A percentile compares a stretch with the other conserved stretches of the same genome.
Evolutionary conservation across 495 filamentous ascomycete genomes (phyloP).

Genomic region (Letharia columbiana): DNA sequence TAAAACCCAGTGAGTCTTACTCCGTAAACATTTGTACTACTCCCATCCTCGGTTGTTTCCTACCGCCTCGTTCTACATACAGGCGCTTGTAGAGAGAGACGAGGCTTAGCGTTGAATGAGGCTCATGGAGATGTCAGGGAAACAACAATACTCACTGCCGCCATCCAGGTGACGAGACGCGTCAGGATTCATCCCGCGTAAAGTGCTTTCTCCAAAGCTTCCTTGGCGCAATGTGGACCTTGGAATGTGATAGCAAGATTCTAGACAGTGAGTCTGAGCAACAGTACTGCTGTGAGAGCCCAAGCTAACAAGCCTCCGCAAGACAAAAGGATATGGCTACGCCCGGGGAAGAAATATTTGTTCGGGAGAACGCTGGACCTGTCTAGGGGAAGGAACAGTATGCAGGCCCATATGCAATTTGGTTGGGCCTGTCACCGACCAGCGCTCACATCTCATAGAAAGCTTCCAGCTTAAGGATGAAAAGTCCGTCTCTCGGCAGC

Average conservation of each 20-base stretch:
- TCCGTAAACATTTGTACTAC: neutral
- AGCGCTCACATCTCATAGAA: slow-evolving; percentile 23
- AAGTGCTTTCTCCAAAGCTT: neutral
- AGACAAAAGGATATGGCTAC: slow-evolving; percentile 74
- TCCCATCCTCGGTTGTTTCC: neutral
- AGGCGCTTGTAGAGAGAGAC: neutral
- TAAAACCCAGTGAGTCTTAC: neutral
- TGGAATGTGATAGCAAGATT: slow-evolving; percentile 24
- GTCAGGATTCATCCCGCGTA: slow-evolving; percentile 4
- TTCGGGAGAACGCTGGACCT: slow-evolving; percentile 55
- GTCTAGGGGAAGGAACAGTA: slow-evolving; percentile 32
- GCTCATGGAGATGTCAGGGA: neutral
- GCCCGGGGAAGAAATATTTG: slow-evolving; percentile 71
- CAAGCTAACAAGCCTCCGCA: neutral
- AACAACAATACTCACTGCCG: neutral
- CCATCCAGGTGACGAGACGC: neutral
- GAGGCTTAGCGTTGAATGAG: neutral
- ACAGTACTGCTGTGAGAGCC: neutral
- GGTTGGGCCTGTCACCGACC: neutral
- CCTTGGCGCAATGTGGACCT: slow-evolving; percentile 21
- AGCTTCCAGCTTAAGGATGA: slow-evolving; percentile 53
- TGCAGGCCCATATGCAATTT: slow-evolving; percentile 2
- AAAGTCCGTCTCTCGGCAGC: slow-evolving; percentile 79
- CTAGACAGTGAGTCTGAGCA: slow-evolving; percentile 16
- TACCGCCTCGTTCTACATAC: neutral